Evolutionary conservation across 768 basidiomycete genomes (phyloP).

Genomic region (Tephrocybe sp.): DNA sequence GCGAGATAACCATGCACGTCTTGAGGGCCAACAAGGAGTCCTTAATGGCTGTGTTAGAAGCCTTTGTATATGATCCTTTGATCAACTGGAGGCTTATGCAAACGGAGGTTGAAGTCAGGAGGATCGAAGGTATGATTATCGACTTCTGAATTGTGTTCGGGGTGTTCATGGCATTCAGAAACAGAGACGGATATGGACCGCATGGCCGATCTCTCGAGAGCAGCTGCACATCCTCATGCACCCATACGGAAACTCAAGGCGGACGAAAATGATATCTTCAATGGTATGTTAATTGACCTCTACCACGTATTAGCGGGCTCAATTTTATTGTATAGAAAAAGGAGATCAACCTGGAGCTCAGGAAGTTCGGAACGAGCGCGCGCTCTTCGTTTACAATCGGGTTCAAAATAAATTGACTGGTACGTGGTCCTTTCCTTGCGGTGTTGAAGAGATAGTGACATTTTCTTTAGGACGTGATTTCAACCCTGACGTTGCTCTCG

Average conservation of each 20-base stretch:
- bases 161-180: slow-evolving; percentile 23
- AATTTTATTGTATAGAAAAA: slow-evolving; percentile 27
- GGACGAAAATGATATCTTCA: slow-evolving; percentile 93
- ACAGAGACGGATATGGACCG: slow-evolving; percentile 49
- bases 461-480: slow-evolving; percentile 77
- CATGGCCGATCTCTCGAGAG: slow-evolving; percentile 61
- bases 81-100: slow-evolving; percentile 97
- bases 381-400: slow-evolving; percentile 88
- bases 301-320: neutral
- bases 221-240: slow-evolving; percentile 73
- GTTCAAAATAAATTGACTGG: slow-evolving; percentile 95
- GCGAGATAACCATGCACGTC: slow-evolving; percentile 97
- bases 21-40: slow-evolving; percentile 97
- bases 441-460: neutral
- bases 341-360: slow-evolving; percentile 60
- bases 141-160: neutral
- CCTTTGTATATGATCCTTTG: slow-evolving; percentile 97
- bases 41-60: slow-evolving; percentile 98
- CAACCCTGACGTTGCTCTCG: slow-evolving; percentile 73
- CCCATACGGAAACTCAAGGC: slow-evolving; percentile 81
- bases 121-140: slow-evolving; percentile 54
- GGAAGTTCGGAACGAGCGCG: slow-evolving; percentile 90
- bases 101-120: slow-evolving; percentile 70
- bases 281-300: slow-evolving; percentile 47
- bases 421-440: slow-evolving; percentile 26